Conservation (phyloP, 768 basidiomycete species). For the Chlorophyllum brunneum region DNA sequence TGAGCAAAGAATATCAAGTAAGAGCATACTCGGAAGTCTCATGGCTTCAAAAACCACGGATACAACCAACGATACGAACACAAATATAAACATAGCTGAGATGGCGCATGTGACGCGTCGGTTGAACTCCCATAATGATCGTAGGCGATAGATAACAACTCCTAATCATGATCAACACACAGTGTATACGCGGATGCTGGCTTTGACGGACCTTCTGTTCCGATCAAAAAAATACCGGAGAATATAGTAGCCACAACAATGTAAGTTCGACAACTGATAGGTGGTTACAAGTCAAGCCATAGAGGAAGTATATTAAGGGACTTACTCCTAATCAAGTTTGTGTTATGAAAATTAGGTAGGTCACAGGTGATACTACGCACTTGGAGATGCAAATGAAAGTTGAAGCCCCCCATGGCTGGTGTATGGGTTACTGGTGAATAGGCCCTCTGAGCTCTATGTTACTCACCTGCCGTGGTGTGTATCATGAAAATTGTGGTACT, state of each 20-base stretch:
- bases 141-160: slow-evolving; percentile 2
- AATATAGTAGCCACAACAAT: not conserved
- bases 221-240: not conserved
- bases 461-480: not conserved
- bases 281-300: not conserved
- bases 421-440: not conserved
- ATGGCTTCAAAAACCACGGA: not conserved
- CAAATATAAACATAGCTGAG: not conserved
- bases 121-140: not conserved
- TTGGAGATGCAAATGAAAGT: not conserved
- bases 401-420: not conserved
- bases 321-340: not conserved
- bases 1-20: not conserved
- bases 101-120: not conserved
- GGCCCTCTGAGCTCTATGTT: not conserved
- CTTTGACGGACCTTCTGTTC: not conserved
- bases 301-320: not conserved
- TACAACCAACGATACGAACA: not conserved
- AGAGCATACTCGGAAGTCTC: not conserved
- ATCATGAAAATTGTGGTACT: not conserved
- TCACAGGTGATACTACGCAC: not conserved
- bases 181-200: not conserved
- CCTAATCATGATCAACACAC: not conserved
- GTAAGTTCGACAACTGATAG: not conserved
- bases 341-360: not conserved